Conservation (phyloP, 1,284 basidiomycete genomes). For the Moesziomyces globuligerus region DNA sequence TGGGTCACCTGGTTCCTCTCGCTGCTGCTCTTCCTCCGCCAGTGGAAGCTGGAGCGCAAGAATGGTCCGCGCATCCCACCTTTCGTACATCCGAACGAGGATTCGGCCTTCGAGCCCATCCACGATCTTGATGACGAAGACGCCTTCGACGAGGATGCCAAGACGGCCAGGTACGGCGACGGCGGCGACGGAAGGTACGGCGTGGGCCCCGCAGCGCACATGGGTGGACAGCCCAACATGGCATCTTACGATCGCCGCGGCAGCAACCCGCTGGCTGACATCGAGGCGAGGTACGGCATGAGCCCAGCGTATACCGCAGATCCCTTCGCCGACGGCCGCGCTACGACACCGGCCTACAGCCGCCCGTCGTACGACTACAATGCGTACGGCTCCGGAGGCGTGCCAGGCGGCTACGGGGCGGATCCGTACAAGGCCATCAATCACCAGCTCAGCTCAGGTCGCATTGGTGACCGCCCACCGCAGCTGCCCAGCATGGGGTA, state of each 20-base stretch:
- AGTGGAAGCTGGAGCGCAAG: slow-evolving; percentile 59
- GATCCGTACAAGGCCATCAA: slow-evolving; percentile 52
- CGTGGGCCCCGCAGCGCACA: slow-evolving; percentile 1
- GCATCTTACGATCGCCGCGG: slow-evolving; percentile 41
- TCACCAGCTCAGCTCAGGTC: slow-evolving; percentile 35
- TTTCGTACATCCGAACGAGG: slow-evolving; percentile 57
- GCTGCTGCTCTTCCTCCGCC: slow-evolving; percentile 53
- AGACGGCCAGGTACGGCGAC: slow-evolving; percentile 43
- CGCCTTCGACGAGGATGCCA: slow-evolving; percentile 27
- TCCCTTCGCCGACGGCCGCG: slow-evolving; percentile 33
- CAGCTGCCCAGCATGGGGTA: slow-evolving; percentile 45
- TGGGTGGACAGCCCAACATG: slow-evolving; percentile 9
- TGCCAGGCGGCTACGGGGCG: slow-evolving; percentile 15
- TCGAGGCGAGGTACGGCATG: slow-evolving; percentile 53
- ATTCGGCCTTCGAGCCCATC: slow-evolving; percentile 59
- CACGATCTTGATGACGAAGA: slow-evolving; percentile 49
- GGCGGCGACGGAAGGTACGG: slow-evolving; percentile 34
- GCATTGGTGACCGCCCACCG: slow-evolving; percentile 24
- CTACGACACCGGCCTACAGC: slow-evolving; percentile 21
- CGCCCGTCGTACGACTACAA: slow-evolving; percentile 50
- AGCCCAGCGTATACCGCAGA: slow-evolving; percentile 20
- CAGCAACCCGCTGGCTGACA: slow-evolving; percentile 47
- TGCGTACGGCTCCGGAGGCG: slow-evolving; percentile 19
- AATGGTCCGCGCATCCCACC: slow-evolving; percentile 62
- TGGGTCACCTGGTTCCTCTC: slow-evolving; percentile 51